Base-by-base conservation (phyloP, 345 rosid species). In the Citrus trifoliata region DNA sequence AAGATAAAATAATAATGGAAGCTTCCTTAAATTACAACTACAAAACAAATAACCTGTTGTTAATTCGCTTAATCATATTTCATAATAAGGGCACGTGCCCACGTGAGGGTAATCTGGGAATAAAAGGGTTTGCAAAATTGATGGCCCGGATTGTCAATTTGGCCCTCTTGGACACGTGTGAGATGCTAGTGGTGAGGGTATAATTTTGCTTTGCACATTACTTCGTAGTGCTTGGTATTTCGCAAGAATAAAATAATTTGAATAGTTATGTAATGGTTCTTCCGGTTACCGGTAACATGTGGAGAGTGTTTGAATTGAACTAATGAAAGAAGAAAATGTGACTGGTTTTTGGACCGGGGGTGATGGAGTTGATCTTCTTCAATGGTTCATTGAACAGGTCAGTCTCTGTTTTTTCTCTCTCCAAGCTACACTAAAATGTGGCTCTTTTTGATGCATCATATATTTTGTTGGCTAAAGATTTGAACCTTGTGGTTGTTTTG, bases 271-370 rank as follows among this genome's bases (percentile, higher is more conserved):
- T 28, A 71, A 28, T 10, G 78, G 81, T 79, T 83, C 73, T 64
- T 63, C 76, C 70, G 71, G 87, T 82, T 28, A 55, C 82, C 79
- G 77, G 83, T 77, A 74, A 74, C 25, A 42, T 0, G 51, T 42
- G 63, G 46, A 60, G 70, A 60, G 62, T 24, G 80, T 81, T 81
- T 75, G 82, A 82, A 82, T 81, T 75, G 82, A 82, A 82, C 74
- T 37, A 25, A 21, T 8, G 81, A 70, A 35, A 35, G 78, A 75
- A 80, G 46, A 72, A 76, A 70, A 70, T 53, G 66, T 14, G 67
- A 64, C 74, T 70, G 70, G 71, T 67, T 80, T 46, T 78, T 68
- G 69, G 76, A 79, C 76, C 73, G 33, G 59, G n/a, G 56, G 59
- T 63, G 21, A 27, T 14, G 68, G 42, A 33, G 79, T 55, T 60